A percentile compares a stretch with the other conserved stretches of the same genome.
Evolutionary conservation across 495 filamentous ascomycete species (phyloP).

Genomic region (Sordaria brevicollis): DNA sequence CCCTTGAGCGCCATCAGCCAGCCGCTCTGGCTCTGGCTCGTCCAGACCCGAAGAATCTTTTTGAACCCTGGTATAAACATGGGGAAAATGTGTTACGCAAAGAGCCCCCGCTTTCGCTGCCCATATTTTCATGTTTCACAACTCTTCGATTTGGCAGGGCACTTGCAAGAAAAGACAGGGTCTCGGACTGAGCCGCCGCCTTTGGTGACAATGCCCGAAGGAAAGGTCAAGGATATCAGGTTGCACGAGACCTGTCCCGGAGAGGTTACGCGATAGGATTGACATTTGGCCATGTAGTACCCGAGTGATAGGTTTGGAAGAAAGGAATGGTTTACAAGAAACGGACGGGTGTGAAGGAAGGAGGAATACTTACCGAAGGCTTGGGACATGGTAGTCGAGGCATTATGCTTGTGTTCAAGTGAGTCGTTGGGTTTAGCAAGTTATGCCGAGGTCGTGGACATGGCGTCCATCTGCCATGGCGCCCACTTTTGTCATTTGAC

Average conservation of each 20-base stretch:
- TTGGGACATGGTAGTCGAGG: not conserved
- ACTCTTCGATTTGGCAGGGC: not conserved
- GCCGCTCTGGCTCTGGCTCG: not conserved
- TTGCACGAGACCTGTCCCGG: not conserved
- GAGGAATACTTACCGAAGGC: not conserved
- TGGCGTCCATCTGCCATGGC: not conserved
- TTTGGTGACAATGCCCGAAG: not conserved
- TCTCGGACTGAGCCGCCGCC: not conserved
- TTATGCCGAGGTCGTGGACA: not conserved
- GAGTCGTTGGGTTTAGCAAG: not conserved
- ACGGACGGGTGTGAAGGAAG: not conserved
- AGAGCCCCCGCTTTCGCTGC: not conserved
- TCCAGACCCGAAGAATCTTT: not conserved
- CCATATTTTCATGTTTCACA: not conserved
- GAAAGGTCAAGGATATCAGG: not conserved
- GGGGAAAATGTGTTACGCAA: not conserved
- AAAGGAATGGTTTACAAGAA: not conserved
- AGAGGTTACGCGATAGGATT: not conserved
- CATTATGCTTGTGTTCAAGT: not conserved
- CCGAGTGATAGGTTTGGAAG: not conserved
- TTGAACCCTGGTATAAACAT: not conserved
- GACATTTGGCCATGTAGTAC: not conserved
- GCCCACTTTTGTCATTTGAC: not conserved
- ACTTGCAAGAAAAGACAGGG: not conserved
- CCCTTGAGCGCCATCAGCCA: not conserved